phyloP scores from a whole-genome alignment of 2,329 filamentous ascomycete species.

The Pleoardoris graminearum region DNA sequence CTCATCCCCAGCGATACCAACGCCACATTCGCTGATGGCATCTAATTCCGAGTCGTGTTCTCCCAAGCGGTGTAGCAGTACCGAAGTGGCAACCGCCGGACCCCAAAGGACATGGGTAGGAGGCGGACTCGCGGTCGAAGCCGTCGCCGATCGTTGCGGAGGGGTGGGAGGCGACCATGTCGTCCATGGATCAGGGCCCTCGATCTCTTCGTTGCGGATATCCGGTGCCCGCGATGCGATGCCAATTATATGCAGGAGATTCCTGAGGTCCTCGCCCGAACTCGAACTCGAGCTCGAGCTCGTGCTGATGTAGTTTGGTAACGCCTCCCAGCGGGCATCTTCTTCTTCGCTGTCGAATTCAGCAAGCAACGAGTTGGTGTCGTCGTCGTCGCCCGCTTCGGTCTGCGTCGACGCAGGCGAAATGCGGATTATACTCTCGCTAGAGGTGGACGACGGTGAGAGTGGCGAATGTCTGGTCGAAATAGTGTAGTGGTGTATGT shows the following conservation, averaged over 20 bases:
- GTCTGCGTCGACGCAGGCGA: neutral
- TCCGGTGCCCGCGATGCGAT: neutral
- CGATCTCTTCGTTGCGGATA: neutral
- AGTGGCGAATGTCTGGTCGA: neutral
- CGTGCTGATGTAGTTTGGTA: neutral
- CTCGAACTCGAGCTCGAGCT: neutral
- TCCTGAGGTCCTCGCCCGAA: neutral
- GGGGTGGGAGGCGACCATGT: neutral
- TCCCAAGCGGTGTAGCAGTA: neutral
- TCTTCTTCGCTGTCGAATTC: neutral
- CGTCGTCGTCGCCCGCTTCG: neutral
- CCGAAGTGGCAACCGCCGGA: neutral
- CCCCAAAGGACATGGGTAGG: neutral
- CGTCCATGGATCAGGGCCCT: neutral
- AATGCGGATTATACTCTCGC: neutral
- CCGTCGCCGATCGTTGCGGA: neutral
- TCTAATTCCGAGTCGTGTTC: neutral
- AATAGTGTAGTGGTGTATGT: neutral
- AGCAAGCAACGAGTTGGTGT: neutral
- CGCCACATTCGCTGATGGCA: neutral
- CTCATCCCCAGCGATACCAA: no score
- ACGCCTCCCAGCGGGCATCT: no score
- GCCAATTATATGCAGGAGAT: neutral
- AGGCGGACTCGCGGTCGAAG: neutral
- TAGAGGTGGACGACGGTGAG: neutral